Evolutionary conservation across 495 filamentous ascomycete species (phyloP).

Genomic region (Aspergillus taichungensis): DNA sequence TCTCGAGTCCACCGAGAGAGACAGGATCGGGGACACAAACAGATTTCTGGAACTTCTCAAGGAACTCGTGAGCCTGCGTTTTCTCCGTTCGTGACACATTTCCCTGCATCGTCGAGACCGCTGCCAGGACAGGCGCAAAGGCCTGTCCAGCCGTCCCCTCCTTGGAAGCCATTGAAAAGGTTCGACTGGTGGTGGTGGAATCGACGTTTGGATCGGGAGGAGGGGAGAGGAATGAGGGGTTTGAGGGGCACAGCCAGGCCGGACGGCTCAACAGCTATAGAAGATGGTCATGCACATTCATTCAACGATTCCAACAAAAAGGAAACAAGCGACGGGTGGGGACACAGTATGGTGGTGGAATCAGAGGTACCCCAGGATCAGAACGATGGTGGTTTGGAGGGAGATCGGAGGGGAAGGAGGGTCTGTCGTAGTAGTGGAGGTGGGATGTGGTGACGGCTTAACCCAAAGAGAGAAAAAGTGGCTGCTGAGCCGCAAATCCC

Average conservation of each 20-base stretch:
- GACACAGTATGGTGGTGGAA: neutral
- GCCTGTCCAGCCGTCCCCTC: constrained; percentile 47
- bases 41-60: constrained; percentile 97
- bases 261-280: constrained; percentile 18
- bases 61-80: constrained; percentile 77
- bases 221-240: constrained; percentile 7
- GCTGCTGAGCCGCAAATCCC: constrained; percentile 19
- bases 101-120: constrained; percentile 82
- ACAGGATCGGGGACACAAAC: constrained; percentile 45
- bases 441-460: constrained; percentile 33
- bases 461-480: constrained; percentile 14
- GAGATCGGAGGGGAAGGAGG: constrained; percentile 10
- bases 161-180: constrained; percentile 57
- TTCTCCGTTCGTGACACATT: constrained; percentile 77
- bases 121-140: constrained; percentile 78
- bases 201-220: constrained; percentile 10
- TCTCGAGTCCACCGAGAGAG: neutral
- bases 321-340: neutral
- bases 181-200: constrained; percentile 14
- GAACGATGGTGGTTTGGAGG: constrained; percentile 7
- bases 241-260: constrained; percentile 23
- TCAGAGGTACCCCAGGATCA: neutral
- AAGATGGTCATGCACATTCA: constrained; percentile 18
- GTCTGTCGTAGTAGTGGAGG: constrained; percentile 15
- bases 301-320: constrained; percentile 9